A percentile compares a stretch with the other conserved stretches of the same genome.
Evolutionary conservation across 768 basidiomycete species (phyloP).

Genomic region (Boletus tylopilopsis): DNA sequence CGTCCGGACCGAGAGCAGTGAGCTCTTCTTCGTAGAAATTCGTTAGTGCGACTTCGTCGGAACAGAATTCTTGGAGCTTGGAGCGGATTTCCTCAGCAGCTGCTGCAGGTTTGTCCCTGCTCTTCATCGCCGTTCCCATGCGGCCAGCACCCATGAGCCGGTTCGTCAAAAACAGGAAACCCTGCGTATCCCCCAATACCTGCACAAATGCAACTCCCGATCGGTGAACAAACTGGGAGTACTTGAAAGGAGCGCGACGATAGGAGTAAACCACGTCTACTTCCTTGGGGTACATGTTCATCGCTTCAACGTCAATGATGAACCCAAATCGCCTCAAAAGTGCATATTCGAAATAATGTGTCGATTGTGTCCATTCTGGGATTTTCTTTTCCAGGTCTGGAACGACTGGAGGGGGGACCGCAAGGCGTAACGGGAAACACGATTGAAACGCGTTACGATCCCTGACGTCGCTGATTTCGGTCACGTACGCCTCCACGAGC

Average conservation of each 20-base stretch:
- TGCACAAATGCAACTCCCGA: slow-evolving; percentile 90
- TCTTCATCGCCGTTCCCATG: slow-evolving; percentile 51
- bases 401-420: slow-evolving; percentile 67
- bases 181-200: slow-evolving; percentile 71
- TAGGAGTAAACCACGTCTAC: slow-evolving; percentile 90
- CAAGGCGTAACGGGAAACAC: slow-evolving; percentile 80
- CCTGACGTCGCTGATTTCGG: slow-evolving; percentile 84
- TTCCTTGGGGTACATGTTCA: slow-evolving; percentile 68
- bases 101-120: slow-evolving; percentile 52
- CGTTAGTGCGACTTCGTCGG: slow-evolving; percentile 47
- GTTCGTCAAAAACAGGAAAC: slow-evolving; percentile 89
- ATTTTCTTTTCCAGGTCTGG: slow-evolving; percentile 64
- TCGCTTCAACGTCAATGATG: slow-evolving; percentile 80
- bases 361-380: slow-evolving; percentile 60
- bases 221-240: slow-evolving; percentile 91
- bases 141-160: slow-evolving; percentile 72
- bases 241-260: slow-evolving; percentile 67
- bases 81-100: slow-evolving; percentile 60
- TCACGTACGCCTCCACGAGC: slow-evolving; percentile 91
- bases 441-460: slow-evolving; percentile 89
- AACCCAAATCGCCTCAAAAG: slow-evolving; percentile 76
- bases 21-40: slow-evolving; percentile 75
- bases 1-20: slow-evolving; percentile 43
- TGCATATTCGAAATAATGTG: slow-evolving; percentile 78
- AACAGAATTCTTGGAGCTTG: slow-evolving; percentile 63